Base-by-base conservation (phyloP, 2,329 filamentous ascomycete genomes). In the Zasmidium angulare region DNA sequence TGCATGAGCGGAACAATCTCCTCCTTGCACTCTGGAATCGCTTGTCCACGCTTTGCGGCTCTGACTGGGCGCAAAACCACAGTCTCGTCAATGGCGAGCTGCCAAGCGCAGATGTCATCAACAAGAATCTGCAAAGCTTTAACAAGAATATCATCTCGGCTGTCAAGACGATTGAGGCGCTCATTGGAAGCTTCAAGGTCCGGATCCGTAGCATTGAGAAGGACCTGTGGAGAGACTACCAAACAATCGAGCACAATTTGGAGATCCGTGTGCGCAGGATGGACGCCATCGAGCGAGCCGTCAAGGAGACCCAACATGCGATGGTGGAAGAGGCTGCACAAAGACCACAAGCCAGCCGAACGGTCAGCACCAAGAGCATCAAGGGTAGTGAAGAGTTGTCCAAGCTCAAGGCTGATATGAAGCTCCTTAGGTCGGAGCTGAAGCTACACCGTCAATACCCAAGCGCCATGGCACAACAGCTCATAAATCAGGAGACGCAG, bases 41-140 rank as follows among this genome's bases (percentile, higher is more conserved):
- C 49, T 82, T 99, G 9, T 93, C 91, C 2, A 83, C 86, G 0
- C 82, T 98, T 47, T 98, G 95, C 69, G 95, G 95, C 11, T 84
- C 86, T 0, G 95, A 98, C 71, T 99, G 95, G 93, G 86, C 90
- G 3, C 90, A 96, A 73, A 87, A 89, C 69, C 93, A 98, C 74
- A 89, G 89, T 58, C 85, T 96, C 22, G 90, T 98, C 71, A 93
- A 95, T 69, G 91, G 92, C 20, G 90, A 93, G 60, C 78, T 96
- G 6, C 91, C 93, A 0, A 91, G 89, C 12, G 82, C 96, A 31
- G 93, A 97, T 69, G 87, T 92, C 14, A 89, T 99, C 62, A 86
- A 88, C 1, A 93, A 88, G 52, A 91, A 95, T 76, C 82, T 98
- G 3, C 88, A 90, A 0, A 90, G 89, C 1, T 98, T 98, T 77